Evolutionary conservation across 2,329 filamentous ascomycete species (phyloP).

Genomic region (Cladosporium sp.): DNA sequence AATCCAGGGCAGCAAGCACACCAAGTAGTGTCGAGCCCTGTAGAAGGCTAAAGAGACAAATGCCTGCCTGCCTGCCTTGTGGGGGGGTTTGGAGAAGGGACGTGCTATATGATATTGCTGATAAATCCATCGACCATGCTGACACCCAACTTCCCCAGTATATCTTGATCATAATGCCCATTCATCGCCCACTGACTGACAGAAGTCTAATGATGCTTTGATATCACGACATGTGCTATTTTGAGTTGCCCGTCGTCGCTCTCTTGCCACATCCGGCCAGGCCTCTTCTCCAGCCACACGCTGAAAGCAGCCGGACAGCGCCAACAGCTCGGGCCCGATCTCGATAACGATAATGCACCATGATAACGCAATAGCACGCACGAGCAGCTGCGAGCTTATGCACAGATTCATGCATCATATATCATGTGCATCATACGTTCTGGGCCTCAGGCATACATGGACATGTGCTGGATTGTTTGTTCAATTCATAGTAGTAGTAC

Average conservation of each 20-base stretch:
- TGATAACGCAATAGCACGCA: slow-evolving; percentile 12
- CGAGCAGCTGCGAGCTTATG: background rate
- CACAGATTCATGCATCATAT: too few relatives aligned
- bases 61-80: background rate
- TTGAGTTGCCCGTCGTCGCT: slow-evolving; percentile 2
- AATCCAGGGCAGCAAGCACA: background rate
- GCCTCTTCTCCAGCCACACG: background rate
- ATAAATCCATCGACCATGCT: background rate
- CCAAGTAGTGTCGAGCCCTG: background rate
- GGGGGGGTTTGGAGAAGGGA: background rate
- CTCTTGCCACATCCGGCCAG: background rate
- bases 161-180: too few relatives aligned
- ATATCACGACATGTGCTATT: background rate
- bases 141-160: too few relatives aligned
- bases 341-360: slow-evolving; percentile 13
- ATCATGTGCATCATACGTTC: too few relatives aligned
- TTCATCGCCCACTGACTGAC: background rate
- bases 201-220: background rate
- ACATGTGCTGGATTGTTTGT: background rate
- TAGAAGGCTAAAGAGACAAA: background rate
- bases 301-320: too few relatives aligned
- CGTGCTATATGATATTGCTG: background rate
- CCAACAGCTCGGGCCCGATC: background rate
- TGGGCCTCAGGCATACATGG: background rate
- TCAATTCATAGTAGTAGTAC: background rate